These are phyloP conservation scores for Calocera viscosa DNA, from an alignment of 768 basidiomycete species.

Conservation along the genomic window DNA sequence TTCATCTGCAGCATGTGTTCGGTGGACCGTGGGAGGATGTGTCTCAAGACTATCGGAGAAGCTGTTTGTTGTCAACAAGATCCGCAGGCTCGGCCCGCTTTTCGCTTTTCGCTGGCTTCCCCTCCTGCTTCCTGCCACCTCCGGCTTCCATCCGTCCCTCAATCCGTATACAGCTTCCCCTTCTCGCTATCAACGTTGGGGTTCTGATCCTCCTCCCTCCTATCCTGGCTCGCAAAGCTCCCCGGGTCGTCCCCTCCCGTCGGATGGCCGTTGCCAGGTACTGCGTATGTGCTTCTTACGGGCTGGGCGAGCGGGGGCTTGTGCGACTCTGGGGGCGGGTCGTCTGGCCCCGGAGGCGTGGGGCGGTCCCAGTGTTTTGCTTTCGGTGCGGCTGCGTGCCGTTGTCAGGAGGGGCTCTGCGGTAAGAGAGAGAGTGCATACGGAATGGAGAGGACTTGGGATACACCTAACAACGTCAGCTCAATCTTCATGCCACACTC, in stretches of 20 bases:
- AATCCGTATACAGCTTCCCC: not conserved
- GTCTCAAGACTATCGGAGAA: too few species aligned
- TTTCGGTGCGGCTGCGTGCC: not conserved
- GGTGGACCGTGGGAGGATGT: too few species aligned
- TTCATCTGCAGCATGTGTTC: too few species aligned
- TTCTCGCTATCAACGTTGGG: not conserved
- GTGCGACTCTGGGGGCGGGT: not conserved
- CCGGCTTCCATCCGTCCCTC: too few species aligned
- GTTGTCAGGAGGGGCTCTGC: not conserved
- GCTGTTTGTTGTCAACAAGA: too few species aligned
- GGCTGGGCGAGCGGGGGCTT: not conserved
- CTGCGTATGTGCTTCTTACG: not conserved
- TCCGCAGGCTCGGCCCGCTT: too few species aligned
- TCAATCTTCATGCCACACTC: too few species aligned
- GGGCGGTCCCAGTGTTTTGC: not conserved
- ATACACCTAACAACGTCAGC: not conserved
- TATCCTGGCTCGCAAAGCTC: not conserved
- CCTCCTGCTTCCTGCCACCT: too few species aligned
- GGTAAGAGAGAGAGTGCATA: not conserved
- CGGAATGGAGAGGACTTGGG: not conserved
- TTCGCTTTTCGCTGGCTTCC: too few species aligned
- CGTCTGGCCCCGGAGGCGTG: not conserved
- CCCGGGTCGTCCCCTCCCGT: not conserved
- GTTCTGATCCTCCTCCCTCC: not conserved
- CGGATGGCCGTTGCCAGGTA: not conserved